Conservation (phyloP, 2,329 filamentous ascomycete genomes). For the Aspergillus eucalypticola region DNA sequence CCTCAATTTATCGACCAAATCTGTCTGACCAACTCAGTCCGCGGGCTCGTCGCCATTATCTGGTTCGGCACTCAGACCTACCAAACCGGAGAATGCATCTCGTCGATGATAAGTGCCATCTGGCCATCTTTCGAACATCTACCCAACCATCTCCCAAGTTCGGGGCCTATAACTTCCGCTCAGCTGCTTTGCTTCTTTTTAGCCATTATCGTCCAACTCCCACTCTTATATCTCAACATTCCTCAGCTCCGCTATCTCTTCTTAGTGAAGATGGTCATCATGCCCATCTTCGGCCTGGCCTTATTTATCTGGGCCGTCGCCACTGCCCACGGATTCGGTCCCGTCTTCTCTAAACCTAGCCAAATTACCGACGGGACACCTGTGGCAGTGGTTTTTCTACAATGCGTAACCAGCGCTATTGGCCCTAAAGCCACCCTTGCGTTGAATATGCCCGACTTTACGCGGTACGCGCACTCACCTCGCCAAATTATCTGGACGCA, state of each 20-base stretch:
- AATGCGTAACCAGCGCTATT: constrained; percentile 14
- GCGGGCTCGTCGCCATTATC: constrained; percentile 16
- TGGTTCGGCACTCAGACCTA: constrained; percentile 18
- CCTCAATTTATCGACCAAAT: background rate
- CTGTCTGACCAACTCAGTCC: background rate
- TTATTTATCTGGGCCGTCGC: constrained; percentile 16
- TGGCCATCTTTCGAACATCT: constrained; percentile 17
- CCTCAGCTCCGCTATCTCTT: constrained; percentile 13
- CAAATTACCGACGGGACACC: constrained; percentile 14
- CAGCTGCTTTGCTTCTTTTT: constrained; percentile 17
- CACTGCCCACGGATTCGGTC: constrained; percentile 14
- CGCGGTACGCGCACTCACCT: constrained; percentile 10
- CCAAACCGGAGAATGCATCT: constrained; percentile 14
- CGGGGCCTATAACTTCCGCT: constrained; percentile 9
- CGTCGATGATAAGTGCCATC: constrained; percentile 16
- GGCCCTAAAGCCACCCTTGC: constrained; percentile 15
- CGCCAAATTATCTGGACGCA: constrained; percentile 12
- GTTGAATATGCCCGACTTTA: constrained; percentile 14
- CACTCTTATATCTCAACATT: constrained; percentile 12
- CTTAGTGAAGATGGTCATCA: constrained; percentile 14
- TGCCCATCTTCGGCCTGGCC: constrained; percentile 16
- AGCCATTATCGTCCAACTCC: constrained; percentile 14
- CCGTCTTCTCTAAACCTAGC: constrained; percentile 14
- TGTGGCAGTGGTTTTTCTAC: constrained; percentile 14
- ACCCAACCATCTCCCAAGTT: constrained; percentile 8